phyloP scores from a whole-genome alignment of 2,329 filamentous ascomycete species.

The Salinomyces thailandicus region DNA sequence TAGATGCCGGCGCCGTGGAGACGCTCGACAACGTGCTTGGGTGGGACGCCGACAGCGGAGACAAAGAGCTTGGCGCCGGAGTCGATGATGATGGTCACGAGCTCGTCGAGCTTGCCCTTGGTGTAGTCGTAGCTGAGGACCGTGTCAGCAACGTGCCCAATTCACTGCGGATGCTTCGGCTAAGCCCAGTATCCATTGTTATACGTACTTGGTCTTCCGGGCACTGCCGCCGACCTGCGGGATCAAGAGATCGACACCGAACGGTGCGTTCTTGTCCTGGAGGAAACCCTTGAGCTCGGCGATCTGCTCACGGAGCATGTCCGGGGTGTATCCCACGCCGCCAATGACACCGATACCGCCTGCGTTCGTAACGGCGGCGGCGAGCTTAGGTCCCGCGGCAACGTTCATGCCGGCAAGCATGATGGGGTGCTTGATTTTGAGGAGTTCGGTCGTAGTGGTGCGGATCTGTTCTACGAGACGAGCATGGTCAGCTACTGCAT shows the following conservation, averaged over 20 bases:
- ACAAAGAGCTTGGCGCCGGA: slow-evolving; percentile 88
- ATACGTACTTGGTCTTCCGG: slow-evolving; percentile 74
- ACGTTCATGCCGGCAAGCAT: slow-evolving; percentile 99
- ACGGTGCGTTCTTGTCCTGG: slow-evolving; percentile 83
- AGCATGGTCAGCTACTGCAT: slow-evolving; percentile 1
- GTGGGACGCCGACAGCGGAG: slow-evolving; percentile 87
- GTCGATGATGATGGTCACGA: slow-evolving; percentile 87
- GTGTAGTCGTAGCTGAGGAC: slow-evolving; percentile 90
- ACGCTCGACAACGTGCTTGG: slow-evolving; percentile 76
- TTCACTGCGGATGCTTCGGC: neutral
- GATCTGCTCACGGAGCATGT: slow-evolving; percentile 94
- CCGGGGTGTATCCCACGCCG: slow-evolving; percentile 88
- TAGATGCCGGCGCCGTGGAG: slow-evolving; percentile 79
- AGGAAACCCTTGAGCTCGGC: slow-evolving; percentile 84
- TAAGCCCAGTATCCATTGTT: too few species aligned
- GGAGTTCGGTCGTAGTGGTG: slow-evolving; percentile 86
- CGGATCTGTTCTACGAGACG: slow-evolving; percentile 63
- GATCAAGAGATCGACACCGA: slow-evolving; percentile 86
- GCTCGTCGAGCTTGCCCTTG: slow-evolving; percentile 90
- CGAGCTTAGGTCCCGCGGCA: slow-evolving; percentile 88
- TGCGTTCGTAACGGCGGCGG: slow-evolving; percentile 92
- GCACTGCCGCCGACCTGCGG: slow-evolving; percentile 91
- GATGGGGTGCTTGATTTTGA: slow-evolving; percentile 95
- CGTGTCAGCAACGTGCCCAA: too few species aligned
- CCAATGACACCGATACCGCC: slow-evolving; percentile 94